phyloP scores from a whole-genome alignment of 140 eudicot species.

The Senecio squalidus region DNA sequence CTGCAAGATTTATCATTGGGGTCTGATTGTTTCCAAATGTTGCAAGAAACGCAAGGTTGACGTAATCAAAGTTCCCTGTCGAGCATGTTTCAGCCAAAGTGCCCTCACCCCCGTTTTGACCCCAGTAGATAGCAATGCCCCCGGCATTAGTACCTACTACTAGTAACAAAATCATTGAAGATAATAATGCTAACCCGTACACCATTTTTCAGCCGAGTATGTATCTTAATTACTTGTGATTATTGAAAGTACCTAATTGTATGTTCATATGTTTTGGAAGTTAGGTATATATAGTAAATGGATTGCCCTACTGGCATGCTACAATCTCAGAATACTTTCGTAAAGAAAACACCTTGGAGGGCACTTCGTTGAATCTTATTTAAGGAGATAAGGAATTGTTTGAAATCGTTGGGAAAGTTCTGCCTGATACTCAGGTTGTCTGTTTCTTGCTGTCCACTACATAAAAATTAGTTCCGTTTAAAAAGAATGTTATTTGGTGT shows the following conservation, averaged over 20 bases:
- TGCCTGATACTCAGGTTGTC: constrained; percentile 14
- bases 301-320: constrained; percentile 2
- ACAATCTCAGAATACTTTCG: neutral
- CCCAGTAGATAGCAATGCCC: constrained; percentile 54
- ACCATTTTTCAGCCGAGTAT: constrained; percentile 12
- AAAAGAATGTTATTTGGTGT: neutral
- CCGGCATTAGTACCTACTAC: constrained; percentile 31
- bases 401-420: constrained; percentile 1
- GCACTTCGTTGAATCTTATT: constrained; percentile 19
- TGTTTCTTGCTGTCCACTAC: neutral
- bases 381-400: constrained; percentile 5
- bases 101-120: constrained; percentile 50
- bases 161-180: constrained; percentile 20
- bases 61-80: constrained; percentile 26
- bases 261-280: constrained; percentile 3
- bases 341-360: constrained; percentile 17
- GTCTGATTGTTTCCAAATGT: constrained; percentile 38
- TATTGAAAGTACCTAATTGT: constrained; percentile 1
- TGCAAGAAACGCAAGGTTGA: constrained; percentile 38
- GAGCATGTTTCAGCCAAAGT: constrained; percentile 42
- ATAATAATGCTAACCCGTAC: constrained; percentile 5
- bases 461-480: neutral
- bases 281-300: constrained; percentile 10
- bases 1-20: constrained; percentile 47
- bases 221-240: neutral